These are phyloP conservation scores for Wickerhamomyces bisporus DNA, from an alignment of 805 yeast genomes.

Conservation along the genomic window DNA sequence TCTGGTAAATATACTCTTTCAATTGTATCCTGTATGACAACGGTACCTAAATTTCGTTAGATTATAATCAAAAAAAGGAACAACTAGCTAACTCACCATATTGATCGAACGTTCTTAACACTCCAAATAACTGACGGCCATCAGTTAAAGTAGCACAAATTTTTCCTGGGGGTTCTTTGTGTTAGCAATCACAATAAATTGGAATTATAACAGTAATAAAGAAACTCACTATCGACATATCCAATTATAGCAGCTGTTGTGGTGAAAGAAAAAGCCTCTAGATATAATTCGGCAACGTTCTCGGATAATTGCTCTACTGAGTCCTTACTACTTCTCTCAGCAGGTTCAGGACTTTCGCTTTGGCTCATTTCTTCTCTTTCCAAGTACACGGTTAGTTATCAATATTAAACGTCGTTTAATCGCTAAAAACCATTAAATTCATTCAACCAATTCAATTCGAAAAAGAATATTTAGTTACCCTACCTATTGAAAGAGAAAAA, in stretches of 20 bases:
- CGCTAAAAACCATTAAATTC: too few species aligned
- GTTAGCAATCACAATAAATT: background rate
- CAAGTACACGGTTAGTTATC: too few species aligned
- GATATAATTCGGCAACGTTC: constrained; percentile 52
- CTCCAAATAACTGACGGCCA: constrained; percentile 84
- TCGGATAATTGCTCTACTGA: constrained; percentile 25
- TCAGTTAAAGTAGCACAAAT: constrained; percentile 85
- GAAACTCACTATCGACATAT: constrained; percentile 60
- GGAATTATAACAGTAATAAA: background rate
- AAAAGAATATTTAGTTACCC: too few species aligned
- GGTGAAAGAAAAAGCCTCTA: constrained; percentile 78
- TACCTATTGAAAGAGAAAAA: too few species aligned
- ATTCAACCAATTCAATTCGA: too few species aligned
- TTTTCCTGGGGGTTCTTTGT: too few species aligned
- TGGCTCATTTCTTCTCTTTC: too few species aligned
- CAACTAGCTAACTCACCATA: constrained; percentile 46
- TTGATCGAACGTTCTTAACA: constrained; percentile 91
- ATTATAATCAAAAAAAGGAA: too few species aligned
- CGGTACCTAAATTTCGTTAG: constrained; percentile 60
- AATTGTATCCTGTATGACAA: constrained; percentile 85
- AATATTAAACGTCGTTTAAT: too few species aligned
- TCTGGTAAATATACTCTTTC: constrained; percentile 73
- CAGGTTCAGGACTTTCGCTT: background rate
- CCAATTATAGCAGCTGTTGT: constrained; percentile 90
- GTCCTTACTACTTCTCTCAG: constrained; percentile 8